Base-by-base conservation (phyloP, 805 yeast species). In the Lachancea thermotolerans region DNA sequence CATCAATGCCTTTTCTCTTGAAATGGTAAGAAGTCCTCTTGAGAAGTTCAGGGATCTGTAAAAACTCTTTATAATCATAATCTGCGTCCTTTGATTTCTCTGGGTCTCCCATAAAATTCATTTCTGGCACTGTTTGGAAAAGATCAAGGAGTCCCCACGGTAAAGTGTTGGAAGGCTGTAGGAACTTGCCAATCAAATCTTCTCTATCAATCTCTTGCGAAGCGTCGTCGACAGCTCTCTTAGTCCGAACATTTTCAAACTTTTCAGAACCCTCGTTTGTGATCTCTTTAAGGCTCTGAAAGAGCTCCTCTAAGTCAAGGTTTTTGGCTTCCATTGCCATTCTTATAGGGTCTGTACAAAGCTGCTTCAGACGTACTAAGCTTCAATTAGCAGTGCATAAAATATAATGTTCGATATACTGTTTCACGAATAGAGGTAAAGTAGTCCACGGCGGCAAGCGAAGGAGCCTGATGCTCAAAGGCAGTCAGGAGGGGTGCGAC, bases 1-100 rank as follows among this genome's bases (percentile, higher is more conserved):
- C 97, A 1, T 73, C 72, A 4, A 93, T 73, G 1, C 98, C 98
- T 6, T 68, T 60, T 56, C 99, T 73, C 48, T 77, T 77, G 64
- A 86, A 84, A 42, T 84, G 70, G 44, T 81, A 73, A 0, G 78
- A 67, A 0, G 93, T 78, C 49, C 95, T 74, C 11, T 78, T 74
- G 12, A 81, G 70, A 3, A 79, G 69, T 3, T 71, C 68, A 0
- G 98, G 97, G 1, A 75, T 45, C 7, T 69, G 64, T 33, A 82
- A 65, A 45, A 89, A 67, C 4, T 72, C 68, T 27, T 70, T 67
- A 45, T 73, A 73, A 14, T 57, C 61, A 33, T 60, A 52, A 33
- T 45, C 37, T 41, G 51, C 25, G 46, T 44, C 35, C 12, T 35
- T 18, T 8, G 45, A 11, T 10, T 18, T 39, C 16, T 47, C 53